phyloP scores from a whole-genome alignment of 352 stramenopile genomes.

The Pythium diclinum region DNA sequence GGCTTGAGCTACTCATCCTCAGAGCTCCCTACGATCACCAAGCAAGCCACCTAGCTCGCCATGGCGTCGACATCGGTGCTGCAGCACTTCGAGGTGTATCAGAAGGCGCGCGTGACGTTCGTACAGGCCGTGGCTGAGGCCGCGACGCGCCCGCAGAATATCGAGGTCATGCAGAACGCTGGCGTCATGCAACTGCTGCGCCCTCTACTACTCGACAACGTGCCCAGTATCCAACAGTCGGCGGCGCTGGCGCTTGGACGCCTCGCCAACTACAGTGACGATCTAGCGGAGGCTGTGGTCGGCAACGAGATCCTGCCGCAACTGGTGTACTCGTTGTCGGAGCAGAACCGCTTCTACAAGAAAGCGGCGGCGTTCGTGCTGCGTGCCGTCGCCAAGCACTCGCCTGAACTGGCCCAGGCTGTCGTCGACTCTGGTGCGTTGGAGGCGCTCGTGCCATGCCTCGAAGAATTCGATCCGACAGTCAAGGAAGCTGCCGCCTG shows the following conservation, averaged over 20 bases:
- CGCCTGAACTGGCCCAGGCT: constrained; percentile 91
- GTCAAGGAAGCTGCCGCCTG: constrained; percentile 94
- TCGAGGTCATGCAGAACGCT: constrained; percentile 96
- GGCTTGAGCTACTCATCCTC: background rate
- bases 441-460: constrained; percentile 90
- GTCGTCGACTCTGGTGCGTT: constrained; percentile 92
- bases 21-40: background rate
- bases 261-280: constrained; percentile 94
- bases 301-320: constrained; percentile 96
- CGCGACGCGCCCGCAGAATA: constrained; percentile 93
- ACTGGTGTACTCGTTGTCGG: constrained; percentile 94
- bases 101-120: constrained; percentile 94
- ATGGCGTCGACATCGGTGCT: constrained; percentile 90
- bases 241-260: constrained; percentile 90
- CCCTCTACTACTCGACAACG: constrained; percentile 93
- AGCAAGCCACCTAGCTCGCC: constrained; percentile 1
- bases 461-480: constrained; percentile 95
- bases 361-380: constrained; percentile 94
- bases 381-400: constrained; percentile 93
- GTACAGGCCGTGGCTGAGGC: constrained; percentile 93
- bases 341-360: constrained; percentile 96
- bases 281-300: constrained; percentile 92
- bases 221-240: constrained; percentile 94
- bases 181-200: constrained; percentile 94
- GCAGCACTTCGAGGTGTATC: constrained; percentile 95